These are phyloP conservation scores for Ophiosphaerella herpotricha DNA, from an alignment of 2,329 filamentous ascomycete genomes.

Conservation along the genomic window DNA sequence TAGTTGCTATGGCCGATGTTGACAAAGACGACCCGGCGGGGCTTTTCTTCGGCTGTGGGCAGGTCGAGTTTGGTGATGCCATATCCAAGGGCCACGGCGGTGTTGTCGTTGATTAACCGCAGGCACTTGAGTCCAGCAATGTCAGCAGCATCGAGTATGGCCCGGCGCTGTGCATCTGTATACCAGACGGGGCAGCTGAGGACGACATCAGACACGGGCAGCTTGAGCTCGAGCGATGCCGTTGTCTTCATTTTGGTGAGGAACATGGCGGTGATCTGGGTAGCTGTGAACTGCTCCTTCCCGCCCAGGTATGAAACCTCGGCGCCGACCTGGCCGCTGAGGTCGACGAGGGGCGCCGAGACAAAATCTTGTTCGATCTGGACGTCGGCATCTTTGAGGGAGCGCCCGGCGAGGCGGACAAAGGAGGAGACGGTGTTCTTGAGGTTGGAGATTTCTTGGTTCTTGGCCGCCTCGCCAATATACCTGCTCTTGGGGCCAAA, in stretches of 20 bases:
- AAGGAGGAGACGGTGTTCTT: slow-evolving; percentile 97
- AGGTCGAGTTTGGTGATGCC: slow-evolving; percentile 98
- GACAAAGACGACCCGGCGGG: slow-evolving; percentile 85
- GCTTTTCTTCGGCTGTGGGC: slow-evolving; percentile 85
- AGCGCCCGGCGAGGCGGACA: slow-evolving; percentile 89
- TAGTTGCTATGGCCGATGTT: slow-evolving; percentile 98
- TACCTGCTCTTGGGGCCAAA: slow-evolving; percentile 95
- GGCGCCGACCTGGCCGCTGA: slow-evolving; percentile 92
- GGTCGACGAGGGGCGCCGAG: slow-evolving; percentile 81
- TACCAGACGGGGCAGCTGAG: slow-evolving; percentile 97
- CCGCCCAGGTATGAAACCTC: slow-evolving; percentile 93
- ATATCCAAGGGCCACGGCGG: slow-evolving; percentile 91
- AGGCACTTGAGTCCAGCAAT: slow-evolving; percentile 92
- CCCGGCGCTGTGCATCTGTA: slow-evolving; percentile 89
- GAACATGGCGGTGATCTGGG: slow-evolving; percentile 93
- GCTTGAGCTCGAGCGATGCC: slow-evolving; percentile 81
- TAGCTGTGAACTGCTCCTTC: slow-evolving; percentile 94
- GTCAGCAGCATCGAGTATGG: slow-evolving; percentile 87
- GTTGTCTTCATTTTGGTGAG: slow-evolving; percentile 92
- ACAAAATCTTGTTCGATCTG: slow-evolving; percentile 91
- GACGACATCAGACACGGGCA: slow-evolving; percentile 90
- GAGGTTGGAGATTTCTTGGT: slow-evolving; percentile 98
- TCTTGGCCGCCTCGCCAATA: slow-evolving; percentile 94
- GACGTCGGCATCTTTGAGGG: slow-evolving; percentile 86
- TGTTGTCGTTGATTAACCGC: slow-evolving; percentile 96